Conservation (phyloP, 2,329 filamentous ascomycete genomes). For the Phyllosticta citrichinensis region DNA sequence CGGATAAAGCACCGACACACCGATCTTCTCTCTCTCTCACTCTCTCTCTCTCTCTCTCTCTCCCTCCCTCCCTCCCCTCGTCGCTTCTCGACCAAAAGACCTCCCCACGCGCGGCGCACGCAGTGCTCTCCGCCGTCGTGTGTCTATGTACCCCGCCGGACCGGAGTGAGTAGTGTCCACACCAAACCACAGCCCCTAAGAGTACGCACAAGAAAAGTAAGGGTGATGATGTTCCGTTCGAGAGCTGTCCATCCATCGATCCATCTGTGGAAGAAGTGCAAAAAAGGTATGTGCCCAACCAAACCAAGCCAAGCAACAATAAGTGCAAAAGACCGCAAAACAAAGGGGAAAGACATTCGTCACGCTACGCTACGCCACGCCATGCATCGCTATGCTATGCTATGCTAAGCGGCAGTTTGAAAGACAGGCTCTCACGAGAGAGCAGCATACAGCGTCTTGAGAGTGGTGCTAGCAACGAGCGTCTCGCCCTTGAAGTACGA, state of each 20-base stretch:
- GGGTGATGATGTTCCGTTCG: neutral
- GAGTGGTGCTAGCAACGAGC: slow-evolving; percentile 3
- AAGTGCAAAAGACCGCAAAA: neutral
- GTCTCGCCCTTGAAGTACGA: slow-evolving; percentile 23
- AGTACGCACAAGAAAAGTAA: neutral
- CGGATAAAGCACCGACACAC: neutral
- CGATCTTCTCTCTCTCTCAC: too few relatives aligned
- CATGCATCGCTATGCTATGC: neutral
- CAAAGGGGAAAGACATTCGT: neutral
- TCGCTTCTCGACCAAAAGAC: neutral
- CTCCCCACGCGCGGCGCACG: neutral
- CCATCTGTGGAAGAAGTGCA: neutral
- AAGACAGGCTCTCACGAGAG: neutral
- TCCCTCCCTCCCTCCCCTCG: neutral
- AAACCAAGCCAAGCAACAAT: neutral
- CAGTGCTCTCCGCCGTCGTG: neutral
- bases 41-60: too few relatives aligned
- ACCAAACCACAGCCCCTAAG: neutral
- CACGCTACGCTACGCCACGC: neutral
- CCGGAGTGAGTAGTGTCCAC: neutral
- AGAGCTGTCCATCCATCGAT: too few relatives aligned
- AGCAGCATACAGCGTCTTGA: slow-evolving; percentile 3
- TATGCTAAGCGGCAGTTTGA: neutral
- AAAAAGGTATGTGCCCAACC: neutral
- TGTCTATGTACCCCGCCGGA: neutral